Evolutionary conservation across 306 rosid species (phyloP).

Genomic region (Cicer pinnatifidum): DNA sequence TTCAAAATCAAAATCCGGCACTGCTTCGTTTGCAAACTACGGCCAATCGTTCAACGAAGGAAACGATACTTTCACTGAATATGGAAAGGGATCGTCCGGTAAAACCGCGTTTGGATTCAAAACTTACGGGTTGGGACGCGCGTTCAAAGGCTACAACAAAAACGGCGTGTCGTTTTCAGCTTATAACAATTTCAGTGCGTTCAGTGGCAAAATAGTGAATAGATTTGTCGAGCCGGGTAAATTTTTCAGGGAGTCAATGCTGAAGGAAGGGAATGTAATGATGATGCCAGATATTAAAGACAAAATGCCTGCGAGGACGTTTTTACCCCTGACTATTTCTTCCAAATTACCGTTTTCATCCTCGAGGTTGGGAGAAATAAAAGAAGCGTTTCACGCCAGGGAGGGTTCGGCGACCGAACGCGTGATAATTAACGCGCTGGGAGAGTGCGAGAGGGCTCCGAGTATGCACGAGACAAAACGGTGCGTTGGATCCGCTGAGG

Average conservation of each 20-base stretch:
- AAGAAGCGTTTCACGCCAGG: slow-evolving; percentile 54
- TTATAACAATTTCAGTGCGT: slow-evolving; percentile 54
- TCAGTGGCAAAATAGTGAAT: slow-evolving; percentile 56
- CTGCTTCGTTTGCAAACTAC: slow-evolving; percentile 63
- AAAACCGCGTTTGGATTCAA: slow-evolving; percentile 59
- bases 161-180: slow-evolving; percentile 59
- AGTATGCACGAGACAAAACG: slow-evolving; percentile 73
- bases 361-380: slow-evolving; percentile 32
- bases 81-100: slow-evolving; percentile 66
- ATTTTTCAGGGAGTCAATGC: slow-evolving; percentile 66
- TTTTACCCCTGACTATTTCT: slow-evolving; percentile 62
- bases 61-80: slow-evolving; percentile 78
- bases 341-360: slow-evolving; percentile 69
- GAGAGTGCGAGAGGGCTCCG: slow-evolving; percentile 71
- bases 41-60: slow-evolving; percentile 86
- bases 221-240: slow-evolving; percentile 67
- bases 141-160: slow-evolving; percentile 57
- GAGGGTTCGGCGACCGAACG: slow-evolving; percentile 54
- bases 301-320: slow-evolving; percentile 74
- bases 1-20: slow-evolving; percentile 57
- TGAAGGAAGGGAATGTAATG: slow-evolving; percentile 70
- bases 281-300: slow-evolving; percentile 77
- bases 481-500: slow-evolving; percentile 78
- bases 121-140: slow-evolving; percentile 68
- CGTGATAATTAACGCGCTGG: slow-evolving; percentile 51